A percentile compares a stretch with the other conserved stretches of the same genome.
These are phyloP conservation scores for Hanseniaspora pseudoguilliermondii DNA, from an alignment of 805 yeast species.

Conservation along the genomic window DNA sequence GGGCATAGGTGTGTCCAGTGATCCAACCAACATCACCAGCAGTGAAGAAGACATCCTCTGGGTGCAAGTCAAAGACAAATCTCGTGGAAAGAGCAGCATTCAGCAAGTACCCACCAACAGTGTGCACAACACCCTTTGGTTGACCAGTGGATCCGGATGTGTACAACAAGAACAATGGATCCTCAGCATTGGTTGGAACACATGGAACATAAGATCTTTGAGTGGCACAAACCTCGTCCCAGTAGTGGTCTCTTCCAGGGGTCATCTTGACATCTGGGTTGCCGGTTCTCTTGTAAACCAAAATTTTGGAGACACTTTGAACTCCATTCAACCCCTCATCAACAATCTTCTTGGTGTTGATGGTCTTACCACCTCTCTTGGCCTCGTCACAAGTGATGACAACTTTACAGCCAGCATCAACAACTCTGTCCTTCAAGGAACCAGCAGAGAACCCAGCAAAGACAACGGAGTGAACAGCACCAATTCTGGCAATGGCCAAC, in stretches of 20 bases:
- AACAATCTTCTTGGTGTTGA: constrained; percentile 84
- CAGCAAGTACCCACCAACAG: constrained; percentile 85
- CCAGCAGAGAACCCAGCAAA: constrained; percentile 96
- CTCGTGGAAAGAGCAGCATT: constrained; percentile 87
- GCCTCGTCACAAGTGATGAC: constrained; percentile 93
- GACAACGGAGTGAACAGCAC: constrained; percentile 91
- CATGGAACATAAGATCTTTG: constrained; percentile 81
- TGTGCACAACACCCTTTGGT: constrained; percentile 95
- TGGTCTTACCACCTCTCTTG: constrained; percentile 87
- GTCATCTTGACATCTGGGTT: constrained; percentile 56
- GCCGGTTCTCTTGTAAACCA: constrained; percentile 84
- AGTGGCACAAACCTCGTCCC: constrained; percentile 81
- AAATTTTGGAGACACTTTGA: constrained; percentile 63
- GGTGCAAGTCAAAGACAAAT: constrained; percentile 86
- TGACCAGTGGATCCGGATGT: constrained; percentile 98
- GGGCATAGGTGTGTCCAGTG: constrained; percentile 92
- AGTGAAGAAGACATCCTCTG: constrained; percentile 77
- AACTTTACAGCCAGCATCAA: constrained; percentile 72
- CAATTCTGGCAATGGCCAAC: constrained; percentile 83
- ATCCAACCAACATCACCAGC: constrained; percentile 99
- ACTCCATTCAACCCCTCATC: constrained; percentile 78
- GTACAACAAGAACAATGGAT: constrained; percentile 87
- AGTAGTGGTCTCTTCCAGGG: constrained; percentile 79
- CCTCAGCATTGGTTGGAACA: constrained; percentile 76
- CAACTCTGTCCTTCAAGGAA: constrained; percentile 79